Evolutionary conservation across 2,329 filamentous ascomycete genomes (phyloP).

Genomic region (Daldinia sp.): DNA sequence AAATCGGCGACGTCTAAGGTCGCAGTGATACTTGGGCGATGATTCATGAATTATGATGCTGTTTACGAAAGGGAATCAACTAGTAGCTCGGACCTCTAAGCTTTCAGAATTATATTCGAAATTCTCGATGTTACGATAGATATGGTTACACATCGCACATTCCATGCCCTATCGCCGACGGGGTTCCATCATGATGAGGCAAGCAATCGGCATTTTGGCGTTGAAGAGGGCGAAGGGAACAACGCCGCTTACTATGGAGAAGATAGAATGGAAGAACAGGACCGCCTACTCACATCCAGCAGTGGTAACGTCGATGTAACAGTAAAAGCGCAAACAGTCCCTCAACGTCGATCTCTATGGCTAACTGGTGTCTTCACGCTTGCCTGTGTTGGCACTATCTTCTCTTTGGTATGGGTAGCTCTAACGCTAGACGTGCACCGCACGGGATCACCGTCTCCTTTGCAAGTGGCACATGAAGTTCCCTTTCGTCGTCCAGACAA

Average conservation of each 20-base stretch:
- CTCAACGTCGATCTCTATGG: conserved; percentile 23
- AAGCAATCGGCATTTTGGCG: not conserved
- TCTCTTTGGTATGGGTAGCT: conserved; percentile 19
- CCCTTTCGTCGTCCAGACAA: conserved; percentile 33
- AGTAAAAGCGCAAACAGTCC: not conserved
- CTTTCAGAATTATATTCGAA: not conserved
- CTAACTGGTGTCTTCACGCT: conserved; percentile 16
- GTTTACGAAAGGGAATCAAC: not conserved
- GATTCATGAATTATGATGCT: not conserved
- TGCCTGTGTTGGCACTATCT: conserved; percentile 23
- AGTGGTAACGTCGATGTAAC: conserved; percentile 10
- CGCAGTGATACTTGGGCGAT: conserved; percentile 1
- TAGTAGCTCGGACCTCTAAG: not conserved
- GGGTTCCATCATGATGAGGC: conserved; percentile 6
- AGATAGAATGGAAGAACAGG: conserved; percentile 18
- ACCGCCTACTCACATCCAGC: conserved; percentile 15
- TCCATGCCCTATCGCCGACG: conserved; percentile 26
- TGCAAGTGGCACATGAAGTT: conserved; percentile 12
- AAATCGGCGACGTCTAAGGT: not conserved
- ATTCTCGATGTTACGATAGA: conserved; percentile 10
- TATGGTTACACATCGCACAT: conserved; percentile 17
- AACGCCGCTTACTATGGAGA: not conserved
- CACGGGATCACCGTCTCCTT: conserved; percentile 4
- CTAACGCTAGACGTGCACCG: conserved; percentile 19
- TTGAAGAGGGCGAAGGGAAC: not conserved